Base-by-base conservation (phyloP, 1,284 basidiomycete genomes). In the Taiwanofungus camphoratus region DNA sequence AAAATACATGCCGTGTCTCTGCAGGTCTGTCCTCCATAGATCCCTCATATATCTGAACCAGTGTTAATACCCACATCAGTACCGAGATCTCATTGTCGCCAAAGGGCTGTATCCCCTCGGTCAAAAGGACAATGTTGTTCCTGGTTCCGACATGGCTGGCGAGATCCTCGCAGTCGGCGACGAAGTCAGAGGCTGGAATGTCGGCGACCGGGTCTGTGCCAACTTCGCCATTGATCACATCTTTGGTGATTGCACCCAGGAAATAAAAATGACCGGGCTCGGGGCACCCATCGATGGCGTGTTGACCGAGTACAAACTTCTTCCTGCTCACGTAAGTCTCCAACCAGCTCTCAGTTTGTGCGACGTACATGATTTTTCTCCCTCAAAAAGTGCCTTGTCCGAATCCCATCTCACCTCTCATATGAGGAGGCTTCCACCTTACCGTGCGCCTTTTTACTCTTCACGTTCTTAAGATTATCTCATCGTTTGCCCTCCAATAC, bases 61-160 rank as follows among this genome's bases (percentile, higher is more conserved):
- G 3, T 19, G 3, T 18, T 8, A 30, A 12, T 29, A 24, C 16
- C 9, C 9, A 20, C 31, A 5, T 32, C 42, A 74, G 66, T 73
- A 60, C 46, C 66, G 73, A 33, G 73, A 76, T 54, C 53, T 75
- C 12, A 38, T 57, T 8, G 57, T 76, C 23, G 60, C 68, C 5
- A 57, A 42, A 4, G 65, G 64, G 12, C 15, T 27, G 1, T 71
- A 70, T 48, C 59, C 62, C 5, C 42, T 53, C 19, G 51, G 51
- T 2, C 43, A 51, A 26, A 60, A 59, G 21, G 52, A 56, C 3
- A 57, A 73, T 30, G 51, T 73, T 2, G 66, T 80, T 13, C 78
- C 79, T 1, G 65, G 70, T 55, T 82, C 79, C 4, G 82, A 85
- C 52, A 70, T 74, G 49, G 79, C 82, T 12, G 81, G 82, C 7